These are phyloP conservation scores for Cydonia oblonga DNA, from an alignment of 331 rosid genomes.

Conservation along the genomic window DNA sequence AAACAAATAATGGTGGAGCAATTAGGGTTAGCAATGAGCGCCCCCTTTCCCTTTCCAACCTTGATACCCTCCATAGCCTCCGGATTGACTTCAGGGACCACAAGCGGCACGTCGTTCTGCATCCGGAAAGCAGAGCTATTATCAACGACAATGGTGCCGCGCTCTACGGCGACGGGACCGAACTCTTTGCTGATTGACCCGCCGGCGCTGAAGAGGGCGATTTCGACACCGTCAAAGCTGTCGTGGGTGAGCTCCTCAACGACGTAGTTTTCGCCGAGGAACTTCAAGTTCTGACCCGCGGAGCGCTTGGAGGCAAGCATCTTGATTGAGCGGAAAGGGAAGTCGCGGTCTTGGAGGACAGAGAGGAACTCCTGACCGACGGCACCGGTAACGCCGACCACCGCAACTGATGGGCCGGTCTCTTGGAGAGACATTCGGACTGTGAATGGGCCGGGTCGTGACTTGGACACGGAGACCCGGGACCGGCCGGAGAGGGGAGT, in stretches of 20 bases:
- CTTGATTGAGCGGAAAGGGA: slow-evolving; percentile 88
- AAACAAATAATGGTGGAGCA: slow-evolving; percentile 96
- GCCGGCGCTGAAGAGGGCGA: slow-evolving; percentile 94
- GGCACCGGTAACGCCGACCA: slow-evolving; percentile 96
- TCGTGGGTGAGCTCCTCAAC: slow-evolving; percentile 77
- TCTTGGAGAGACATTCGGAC: slow-evolving; percentile 73
- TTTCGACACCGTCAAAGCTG: slow-evolving; percentile 78
- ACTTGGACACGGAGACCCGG: slow-evolving; percentile 8
- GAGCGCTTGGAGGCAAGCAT: slow-evolving; percentile 97
- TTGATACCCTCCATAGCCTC: slow-evolving; percentile 68
- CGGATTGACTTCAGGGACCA: slow-evolving; percentile 93
- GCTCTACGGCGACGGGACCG: slow-evolving; percentile 72
- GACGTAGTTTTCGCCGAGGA: slow-evolving; percentile 46
- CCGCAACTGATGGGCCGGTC: slow-evolving; percentile 67
- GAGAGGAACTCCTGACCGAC: slow-evolving; percentile 97
- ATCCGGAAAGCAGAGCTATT: slow-evolving; percentile 95
- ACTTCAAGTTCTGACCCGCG: slow-evolving; percentile 51
- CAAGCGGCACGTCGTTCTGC: slow-evolving; percentile 82
- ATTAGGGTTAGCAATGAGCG: slow-evolving; percentile 88
- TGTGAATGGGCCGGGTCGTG: slow-evolving; percentile 9
- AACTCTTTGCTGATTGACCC: slow-evolving; percentile 81
- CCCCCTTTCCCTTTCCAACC: slow-evolving; percentile 68
- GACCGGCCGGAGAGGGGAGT: slow-evolving; percentile 23
- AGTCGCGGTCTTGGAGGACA: slow-evolving; percentile 81
- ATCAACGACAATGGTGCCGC: slow-evolving; percentile 79